Evolutionary conservation across 2,329 filamentous ascomycete genomes (phyloP), one percentile per base, ranked within the genome.

Genomic region (Albophoma yamanashiensis): DNA sequence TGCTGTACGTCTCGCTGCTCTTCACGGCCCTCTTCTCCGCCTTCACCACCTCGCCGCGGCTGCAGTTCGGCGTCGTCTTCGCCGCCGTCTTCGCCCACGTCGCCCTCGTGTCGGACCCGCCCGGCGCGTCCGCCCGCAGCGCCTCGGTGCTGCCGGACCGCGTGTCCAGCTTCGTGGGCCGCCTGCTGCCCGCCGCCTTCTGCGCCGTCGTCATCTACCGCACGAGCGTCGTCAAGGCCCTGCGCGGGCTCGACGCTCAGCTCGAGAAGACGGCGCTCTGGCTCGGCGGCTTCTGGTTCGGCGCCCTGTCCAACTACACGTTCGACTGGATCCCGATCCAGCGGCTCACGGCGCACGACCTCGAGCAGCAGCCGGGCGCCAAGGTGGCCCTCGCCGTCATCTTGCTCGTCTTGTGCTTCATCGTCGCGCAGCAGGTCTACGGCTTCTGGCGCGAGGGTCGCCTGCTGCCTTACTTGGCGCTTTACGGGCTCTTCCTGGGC

Each of bases 291-390:
- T 92, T 89, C 69, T 99, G 95, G 89, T 85, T 97, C 43, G 94
- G 92, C n/a, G 88, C 91, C 1, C 76, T 99, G 65, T 93, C 93
- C 69, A 97, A 97, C 74, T 95, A 97, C 74, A 97, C 94, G 0
- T 91, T 99, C 68, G 89, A 91, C 67, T 89, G 90, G 75, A 97
- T 99, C 63, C 94, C 94, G 0, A 94, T 99, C 64, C 86, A 92
- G 72, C 88, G 94, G 3, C 81, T 99, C 20, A 97, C 89, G 7
- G 86, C 88, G 0, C 91, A 95, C 70, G 94, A 99, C 69, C 84
- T 99, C 52, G 77, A 88, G 56, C 88, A 92, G 66, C 92, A 99
- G 70, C 93, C 94, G 0, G 93, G 94, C 11, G 94, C 93, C 0
- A 87, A 91, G 59, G 82, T 89, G 1, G 93, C 94, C 0, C 77